Conservation (phyloP, 306 rosid species). For the Castanospermum australe region DNA sequence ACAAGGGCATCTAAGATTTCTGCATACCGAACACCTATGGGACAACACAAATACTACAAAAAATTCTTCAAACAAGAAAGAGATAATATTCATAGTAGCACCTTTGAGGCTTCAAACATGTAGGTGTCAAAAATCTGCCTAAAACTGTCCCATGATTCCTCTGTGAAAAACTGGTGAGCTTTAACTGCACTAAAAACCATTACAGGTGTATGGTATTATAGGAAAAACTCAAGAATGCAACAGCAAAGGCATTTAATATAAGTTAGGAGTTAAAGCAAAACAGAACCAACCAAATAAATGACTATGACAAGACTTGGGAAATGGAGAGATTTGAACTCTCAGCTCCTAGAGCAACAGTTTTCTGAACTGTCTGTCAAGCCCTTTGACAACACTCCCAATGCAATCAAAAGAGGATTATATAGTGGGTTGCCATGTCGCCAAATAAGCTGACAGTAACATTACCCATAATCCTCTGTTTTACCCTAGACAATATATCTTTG, state of each 20-base stretch:
- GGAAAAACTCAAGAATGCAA: constrained; percentile 26
- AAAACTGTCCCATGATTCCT: constrained; percentile 92
- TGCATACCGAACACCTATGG: not conserved
- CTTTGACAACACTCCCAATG: constrained; percentile 98
- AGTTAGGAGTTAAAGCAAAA: not conserved
- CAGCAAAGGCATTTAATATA: not conserved
- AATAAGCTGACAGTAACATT: constrained; percentile 94
- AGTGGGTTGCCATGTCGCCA: constrained; percentile 98
- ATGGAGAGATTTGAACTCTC: constrained; percentile 99
- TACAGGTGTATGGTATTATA: constrained; percentile 45
- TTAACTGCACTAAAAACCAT: constrained; percentile 81
- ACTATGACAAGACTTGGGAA: constrained; percentile 62
- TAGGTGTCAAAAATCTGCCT: constrained; percentile 80
- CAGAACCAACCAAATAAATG: constrained; percentile 31
- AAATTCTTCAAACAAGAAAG: not conserved
- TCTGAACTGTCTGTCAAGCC: constrained; percentile 95
- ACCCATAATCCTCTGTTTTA: constrained; percentile 89
- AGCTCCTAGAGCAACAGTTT: constrained; percentile 96
- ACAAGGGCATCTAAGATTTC: not conserved
- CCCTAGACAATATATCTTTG: not conserved
- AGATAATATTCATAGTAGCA: constrained; percentile 25
- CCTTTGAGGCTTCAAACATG: constrained; percentile 97
- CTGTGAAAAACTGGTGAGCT: constrained; percentile 97
- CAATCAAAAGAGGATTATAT: constrained; percentile 66
- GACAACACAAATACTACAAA: not conserved